Base-by-base conservation (phyloP, 23 red algal species). In the Gracilaria vermiculophylla region DNA sequence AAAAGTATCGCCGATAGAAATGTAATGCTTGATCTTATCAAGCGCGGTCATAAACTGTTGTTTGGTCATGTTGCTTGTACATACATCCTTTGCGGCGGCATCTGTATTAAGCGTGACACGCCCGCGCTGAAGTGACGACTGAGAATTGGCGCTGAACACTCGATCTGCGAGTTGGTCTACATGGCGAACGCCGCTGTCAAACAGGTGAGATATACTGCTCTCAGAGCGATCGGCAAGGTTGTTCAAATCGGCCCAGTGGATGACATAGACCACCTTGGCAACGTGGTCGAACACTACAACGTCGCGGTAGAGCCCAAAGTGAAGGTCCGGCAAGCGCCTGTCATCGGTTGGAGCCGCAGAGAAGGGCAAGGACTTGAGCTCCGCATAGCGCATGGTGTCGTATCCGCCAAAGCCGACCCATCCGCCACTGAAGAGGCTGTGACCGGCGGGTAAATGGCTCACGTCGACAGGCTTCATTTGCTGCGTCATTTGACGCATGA, bases 351-450 rank as follows among this genome's bases (percentile, higher is more conserved):
- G 97, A 1, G 93, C 90, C 16, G 76, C 69, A 41, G 69, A 60
- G 81, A 99, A 99, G 33, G 92, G 89, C 53, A 99, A 78, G 50
- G 83, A 91, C 43, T 94, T 82, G n/a, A 91, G 65, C 77, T 94
- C 93, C n/a, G 86, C 85, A 64, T 99, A 99, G 21, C 97, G 90
- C 93, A 96, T 93, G 54, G 97, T 99, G 60, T 99, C 97, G 70
- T 99, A 99, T 11, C 90, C 93, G 45, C 93, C 93, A 62, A 91
- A 99, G 4, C 97, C 97, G 12, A 99, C 97, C 97, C 97, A 99
- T 25, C 97, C 97, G 17, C 97, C 97, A 62, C 58, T 79, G 56
- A 99, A 99, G 13, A 78, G 44, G 16, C 31, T 21, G 9, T 83
- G 69, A 1, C 82, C 85, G 32, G 64, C 92, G 12, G 92, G 91